Percentiles rank a stretch among this genome's conserved stretches.
These are phyloP conservation scores for Rosa persica DNA, from an alignment of 306 rosid genomes.

Conservation along the genomic window DNA sequence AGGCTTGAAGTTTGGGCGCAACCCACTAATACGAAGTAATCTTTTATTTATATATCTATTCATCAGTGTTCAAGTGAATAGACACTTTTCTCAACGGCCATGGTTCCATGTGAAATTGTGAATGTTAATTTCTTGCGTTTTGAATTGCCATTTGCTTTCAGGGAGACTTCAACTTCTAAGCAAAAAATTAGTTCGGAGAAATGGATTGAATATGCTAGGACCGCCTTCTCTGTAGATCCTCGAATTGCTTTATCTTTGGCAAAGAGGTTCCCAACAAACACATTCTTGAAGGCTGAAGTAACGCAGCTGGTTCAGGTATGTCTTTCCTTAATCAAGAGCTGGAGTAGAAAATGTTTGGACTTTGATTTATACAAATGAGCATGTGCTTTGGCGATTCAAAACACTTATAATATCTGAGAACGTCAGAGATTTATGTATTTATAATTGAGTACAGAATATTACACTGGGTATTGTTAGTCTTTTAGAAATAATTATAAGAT, in stretches of 20 bases:
- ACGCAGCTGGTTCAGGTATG: constrained; percentile 87
- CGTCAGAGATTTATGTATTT: neutral
- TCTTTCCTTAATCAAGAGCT: constrained; percentile 8
- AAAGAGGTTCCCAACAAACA: constrained; percentile 79
- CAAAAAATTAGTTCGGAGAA: constrained; percentile 78
- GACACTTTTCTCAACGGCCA: neutral
- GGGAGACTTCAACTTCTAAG: constrained; percentile 65
- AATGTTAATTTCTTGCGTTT: constrained; percentile 3
- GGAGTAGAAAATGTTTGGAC: constrained; percentile 10
- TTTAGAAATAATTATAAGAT: neutral
- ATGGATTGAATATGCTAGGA: constrained; percentile 88
- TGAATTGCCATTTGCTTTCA: constrained; percentile 19
- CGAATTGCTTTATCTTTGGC: constrained; percentile 78
- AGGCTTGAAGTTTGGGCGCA: constrained; percentile 99
- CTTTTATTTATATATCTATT: constrained; percentile 5
- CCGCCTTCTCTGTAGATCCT: constrained; percentile 95
- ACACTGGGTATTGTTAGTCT: neutral
- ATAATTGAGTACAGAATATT: neutral
- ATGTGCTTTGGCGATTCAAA: neutral
- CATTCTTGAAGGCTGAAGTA: constrained; percentile 77
- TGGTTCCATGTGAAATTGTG: neutral
- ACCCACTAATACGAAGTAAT: constrained; percentile 84
- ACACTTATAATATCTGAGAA: neutral
- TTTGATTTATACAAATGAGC: constrained; percentile 23
- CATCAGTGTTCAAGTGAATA: neutral